Evolutionary conservation across 352 stramenopile species (phyloP).

Genomic region (Globisporangium apiculatum): DNA sequence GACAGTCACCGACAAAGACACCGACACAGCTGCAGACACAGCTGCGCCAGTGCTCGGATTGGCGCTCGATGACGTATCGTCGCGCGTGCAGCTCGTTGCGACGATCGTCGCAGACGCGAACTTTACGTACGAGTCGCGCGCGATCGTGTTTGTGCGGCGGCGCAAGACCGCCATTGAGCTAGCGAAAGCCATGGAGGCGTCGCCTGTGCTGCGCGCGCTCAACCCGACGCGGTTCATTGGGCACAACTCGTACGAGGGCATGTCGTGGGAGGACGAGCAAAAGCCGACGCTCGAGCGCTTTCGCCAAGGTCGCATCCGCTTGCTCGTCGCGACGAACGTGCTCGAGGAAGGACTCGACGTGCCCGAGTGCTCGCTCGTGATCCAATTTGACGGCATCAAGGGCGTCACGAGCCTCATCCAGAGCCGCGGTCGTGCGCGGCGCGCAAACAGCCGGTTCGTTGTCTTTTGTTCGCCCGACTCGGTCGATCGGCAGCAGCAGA

Average conservation of each 20-base stretch:
- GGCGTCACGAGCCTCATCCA: slow-evolving; percentile 74
- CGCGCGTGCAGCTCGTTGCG: slow-evolving; percentile 46
- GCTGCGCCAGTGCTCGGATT: too few relatives aligned
- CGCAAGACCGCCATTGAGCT: slow-evolving; percentile 63
- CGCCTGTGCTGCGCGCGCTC: slow-evolving; percentile 39
- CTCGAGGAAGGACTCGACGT: slow-evolving; percentile 77
- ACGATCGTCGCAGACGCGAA: slow-evolving; percentile 30
- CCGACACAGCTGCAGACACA: not conserved
- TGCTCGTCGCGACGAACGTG: slow-evolving; percentile 75
- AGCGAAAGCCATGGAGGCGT: slow-evolving; percentile 53
- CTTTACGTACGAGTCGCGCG: slow-evolving; percentile 52
- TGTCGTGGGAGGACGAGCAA: slow-evolving; percentile 78
- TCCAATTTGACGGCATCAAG: slow-evolving; percentile 67
- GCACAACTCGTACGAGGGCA: slow-evolving; percentile 76
- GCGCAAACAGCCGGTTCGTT: slow-evolving; percentile 50
- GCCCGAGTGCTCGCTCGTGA: slow-evolving; percentile 68
- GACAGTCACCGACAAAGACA: not conserved
- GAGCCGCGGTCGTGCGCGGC: slow-evolving; percentile 59
- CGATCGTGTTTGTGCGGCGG: slow-evolving; percentile 72
- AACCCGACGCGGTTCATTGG: slow-evolving; percentile 75
- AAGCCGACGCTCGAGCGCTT: slow-evolving; percentile 63
- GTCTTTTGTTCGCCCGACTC: slow-evolving; percentile 51
- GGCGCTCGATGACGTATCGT: slow-evolving; percentile 31
- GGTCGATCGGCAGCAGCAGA: slow-evolving; percentile 29
- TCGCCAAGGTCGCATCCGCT: slow-evolving; percentile 50